phyloP scores from a whole-genome alignment of 805 yeast genomes.

The Scheffersomyces ergatensis region DNA sequence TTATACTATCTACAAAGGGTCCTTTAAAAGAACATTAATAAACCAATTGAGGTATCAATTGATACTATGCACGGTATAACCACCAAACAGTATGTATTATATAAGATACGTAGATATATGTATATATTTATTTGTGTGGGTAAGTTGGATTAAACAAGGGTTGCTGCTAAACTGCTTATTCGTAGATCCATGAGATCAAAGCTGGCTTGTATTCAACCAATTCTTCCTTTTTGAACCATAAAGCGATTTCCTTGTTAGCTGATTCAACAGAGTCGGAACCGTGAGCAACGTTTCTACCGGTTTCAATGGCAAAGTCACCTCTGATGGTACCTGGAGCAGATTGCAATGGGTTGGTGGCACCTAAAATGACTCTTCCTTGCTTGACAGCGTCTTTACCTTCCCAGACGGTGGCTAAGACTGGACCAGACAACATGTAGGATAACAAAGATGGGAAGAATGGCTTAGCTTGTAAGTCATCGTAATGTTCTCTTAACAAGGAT shows the following conservation, averaged over 20 bases:
- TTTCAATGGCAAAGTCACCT: constrained; percentile 97
- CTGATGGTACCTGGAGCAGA: constrained; percentile 99
- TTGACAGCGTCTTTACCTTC: constrained; percentile 99
- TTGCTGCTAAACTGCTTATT: constrained; percentile 49
- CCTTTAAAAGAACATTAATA: too few relatives aligned
- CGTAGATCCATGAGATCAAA: constrained; percentile 88
- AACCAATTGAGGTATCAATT: neutral
- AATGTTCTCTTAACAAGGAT: constrained; percentile 85
- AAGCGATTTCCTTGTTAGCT: constrained; percentile 91
- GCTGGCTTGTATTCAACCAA: constrained; percentile 88
- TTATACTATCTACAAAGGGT: neutral
- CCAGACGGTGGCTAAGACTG: constrained; percentile 99
- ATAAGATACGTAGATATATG: too few relatives aligned
- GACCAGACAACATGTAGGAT: constrained; percentile 97
- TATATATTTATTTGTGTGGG: too few relatives aligned
- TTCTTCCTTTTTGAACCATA: constrained; percentile 99
- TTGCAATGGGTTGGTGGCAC: constrained; percentile 98
- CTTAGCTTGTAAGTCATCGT: constrained; percentile 91
- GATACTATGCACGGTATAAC: neutral
- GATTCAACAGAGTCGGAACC: constrained; percentile 99
- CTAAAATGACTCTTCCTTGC: constrained; percentile 96
- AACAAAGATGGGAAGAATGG: constrained; percentile 98
- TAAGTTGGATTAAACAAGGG: too few relatives aligned
- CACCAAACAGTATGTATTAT: too few relatives aligned
- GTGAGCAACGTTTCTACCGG: constrained; percentile 99